A percentile compares a stretch with the other conserved stretches of the same genome.
phyloP scores from a whole-genome alignment of 2,329 filamentous ascomycete species.

The Botrytis pseudocinerea region DNA sequence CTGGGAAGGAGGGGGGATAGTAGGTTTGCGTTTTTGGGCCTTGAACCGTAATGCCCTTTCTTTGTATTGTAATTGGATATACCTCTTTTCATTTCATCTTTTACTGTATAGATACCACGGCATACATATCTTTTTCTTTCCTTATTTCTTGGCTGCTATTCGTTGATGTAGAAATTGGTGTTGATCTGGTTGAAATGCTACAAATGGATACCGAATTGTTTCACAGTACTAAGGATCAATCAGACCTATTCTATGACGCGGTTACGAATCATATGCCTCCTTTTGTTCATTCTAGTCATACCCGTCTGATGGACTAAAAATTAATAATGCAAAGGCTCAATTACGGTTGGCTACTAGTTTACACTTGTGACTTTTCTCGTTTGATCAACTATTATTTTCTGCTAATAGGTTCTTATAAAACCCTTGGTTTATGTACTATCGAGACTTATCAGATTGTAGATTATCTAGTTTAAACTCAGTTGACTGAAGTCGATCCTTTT shows the following conservation, averaged over 20 bases:
- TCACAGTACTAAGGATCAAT: background rate
- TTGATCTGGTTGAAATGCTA: background rate
- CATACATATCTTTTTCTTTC: constrained; percentile 23
- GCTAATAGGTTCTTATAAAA: background rate
- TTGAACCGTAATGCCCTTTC: background rate
- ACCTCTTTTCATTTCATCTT: constrained; percentile 24
- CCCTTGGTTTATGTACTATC: background rate
- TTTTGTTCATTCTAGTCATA: background rate
- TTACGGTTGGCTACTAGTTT: background rate
- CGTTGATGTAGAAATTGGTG: background rate
- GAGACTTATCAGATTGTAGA: background rate
- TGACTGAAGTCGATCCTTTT: background rate
- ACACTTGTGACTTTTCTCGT: background rate
- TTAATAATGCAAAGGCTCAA: background rate
- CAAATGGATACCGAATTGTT: background rate
- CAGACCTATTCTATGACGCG: background rate
- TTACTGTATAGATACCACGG: constrained; percentile 37
- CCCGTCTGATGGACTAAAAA: background rate
- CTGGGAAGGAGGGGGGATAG: background rate
- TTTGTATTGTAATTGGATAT: constrained; percentile 22
- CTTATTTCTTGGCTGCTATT: constrained; percentile 11
- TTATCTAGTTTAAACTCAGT: background rate
- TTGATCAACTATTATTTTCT: background rate
- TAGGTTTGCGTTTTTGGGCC: background rate
- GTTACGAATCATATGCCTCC: background rate